Evolutionary conservation across 768 basidiomycete species (phyloP), one percentile per base, ranked within the genome.

Genomic region (Astraeus odoratus): DNA sequence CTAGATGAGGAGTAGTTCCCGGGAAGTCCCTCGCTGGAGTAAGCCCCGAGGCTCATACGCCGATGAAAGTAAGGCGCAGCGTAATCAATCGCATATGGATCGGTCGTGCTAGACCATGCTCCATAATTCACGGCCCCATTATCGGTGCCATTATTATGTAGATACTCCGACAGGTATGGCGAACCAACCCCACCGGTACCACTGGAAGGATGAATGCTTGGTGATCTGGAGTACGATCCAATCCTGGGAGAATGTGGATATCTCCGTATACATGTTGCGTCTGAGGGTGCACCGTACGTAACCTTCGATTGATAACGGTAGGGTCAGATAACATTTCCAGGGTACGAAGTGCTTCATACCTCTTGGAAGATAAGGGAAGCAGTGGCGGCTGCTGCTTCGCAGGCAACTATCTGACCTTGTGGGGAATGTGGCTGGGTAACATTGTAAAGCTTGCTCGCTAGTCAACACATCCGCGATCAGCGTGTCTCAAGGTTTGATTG

Each of bases 331-430:
- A 18, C 13, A 8, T 15, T 16, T 7, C 25, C 16, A n/a, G 27
- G 6, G 30, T 31, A 31, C 10, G 30, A 31, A n/a, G 12, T n/a
- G 10, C 12, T 31, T 31, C n/a, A 24, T 20, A 79, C 79, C 60
- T 74, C 67, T 49, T 70, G 71, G 44, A 81, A 82, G 26, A 84
- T 73, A 22, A 71, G 66, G 12, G 76, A 75, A 1, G 80, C 83
- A 0, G 83, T 84, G 33, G 78, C 74, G 15, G 82, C 83, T 2
- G 85, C 83, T 0, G 81, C 67, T 55, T 86, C 84, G 23, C 76
- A 74, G 10, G 80, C 76, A 38, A 67, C 67, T 29, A 67, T 64
- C 19, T 76, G 70, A 1, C 73, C 67, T 49, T 74, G 73, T 8
- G 63, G 61, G 53, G 81, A 73, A 33, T 62, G 48, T 0, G 64